Conservation (phyloP, 202 grass and related monocot species). For the Alloteropsis angusta region DNA sequence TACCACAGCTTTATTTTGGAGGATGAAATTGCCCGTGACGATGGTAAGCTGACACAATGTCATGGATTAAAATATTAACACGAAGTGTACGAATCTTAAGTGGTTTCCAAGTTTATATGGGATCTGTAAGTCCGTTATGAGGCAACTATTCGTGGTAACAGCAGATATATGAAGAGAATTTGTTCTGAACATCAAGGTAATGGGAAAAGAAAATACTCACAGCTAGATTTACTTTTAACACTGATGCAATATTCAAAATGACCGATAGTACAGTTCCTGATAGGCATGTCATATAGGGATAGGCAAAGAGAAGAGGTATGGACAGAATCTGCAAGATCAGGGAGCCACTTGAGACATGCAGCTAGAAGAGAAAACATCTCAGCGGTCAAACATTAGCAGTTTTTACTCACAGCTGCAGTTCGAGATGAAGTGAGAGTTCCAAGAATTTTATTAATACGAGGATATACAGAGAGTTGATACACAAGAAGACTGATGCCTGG, state of each 20-base stretch:
- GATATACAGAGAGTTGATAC: slow-evolving; percentile 62
- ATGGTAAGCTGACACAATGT: slow-evolving; percentile 45
- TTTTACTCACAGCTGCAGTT: slow-evolving; percentile 50
- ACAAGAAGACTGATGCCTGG: slow-evolving; percentile 63
- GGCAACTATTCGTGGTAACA: too few relatives aligned
- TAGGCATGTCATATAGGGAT: slow-evolving; percentile 74
- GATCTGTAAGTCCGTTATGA: too few relatives aligned
- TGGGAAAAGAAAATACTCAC: slow-evolving; percentile 46
- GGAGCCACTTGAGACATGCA: not conserved
- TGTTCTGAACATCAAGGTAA: too few relatives aligned
- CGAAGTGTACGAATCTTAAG: not conserved
- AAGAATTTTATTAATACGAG: slow-evolving; percentile 42
- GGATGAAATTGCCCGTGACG: slow-evolving; percentile 51
- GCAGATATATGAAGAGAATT: too few relatives aligned
- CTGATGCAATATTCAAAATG: slow-evolving; percentile 57
- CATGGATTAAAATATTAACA: not conserved
- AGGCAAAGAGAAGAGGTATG: slow-evolving; percentile 67
- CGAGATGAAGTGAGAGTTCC: slow-evolving; percentile 45
- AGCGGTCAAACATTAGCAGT: not conserved
- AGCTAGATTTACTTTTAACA: slow-evolving; percentile 64
- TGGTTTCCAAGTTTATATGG: too few relatives aligned
- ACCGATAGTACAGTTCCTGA: slow-evolving; percentile 47
- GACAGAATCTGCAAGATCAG: slow-evolving; percentile 41
- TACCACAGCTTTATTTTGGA: slow-evolving; percentile 97
- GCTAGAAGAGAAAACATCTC: not conserved